A percentile compares a stretch with the other conserved stretches of the same genome.
phyloP scores from a whole-genome alignment of 1,139 yeast genomes.

The Diutina catenulata region DNA sequence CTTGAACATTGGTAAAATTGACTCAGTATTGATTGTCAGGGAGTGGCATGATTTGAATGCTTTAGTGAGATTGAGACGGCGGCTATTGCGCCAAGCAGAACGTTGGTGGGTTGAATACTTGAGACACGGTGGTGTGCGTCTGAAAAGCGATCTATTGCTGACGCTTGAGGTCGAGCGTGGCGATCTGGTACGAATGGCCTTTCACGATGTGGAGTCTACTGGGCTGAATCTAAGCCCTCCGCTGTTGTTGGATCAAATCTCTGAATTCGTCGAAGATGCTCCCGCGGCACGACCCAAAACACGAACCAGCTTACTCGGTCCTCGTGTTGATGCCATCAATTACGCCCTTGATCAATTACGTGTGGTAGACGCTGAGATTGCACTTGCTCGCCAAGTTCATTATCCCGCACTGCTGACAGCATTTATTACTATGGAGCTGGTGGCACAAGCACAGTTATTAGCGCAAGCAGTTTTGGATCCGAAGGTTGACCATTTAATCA shows the following conservation, averaged over 20 bases:
- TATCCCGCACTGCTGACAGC: constrained; percentile 37
- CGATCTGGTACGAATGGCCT: background rate
- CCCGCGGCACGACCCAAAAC: constrained; percentile 33
- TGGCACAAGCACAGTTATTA: constrained; percentile 78
- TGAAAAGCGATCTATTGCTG: constrained; percentile 19
- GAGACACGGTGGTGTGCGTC: constrained; percentile 24
- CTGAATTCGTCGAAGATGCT: background rate
- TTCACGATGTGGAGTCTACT: background rate
- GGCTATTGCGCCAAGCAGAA: constrained; percentile 48
- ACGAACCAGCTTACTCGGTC: constrained; percentile 40
- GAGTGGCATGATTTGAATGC: constrained; percentile 71
- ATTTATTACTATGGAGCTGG: constrained; percentile 73
- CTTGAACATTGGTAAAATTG: constrained; percentile 70
- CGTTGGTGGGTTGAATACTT: constrained; percentile 68
- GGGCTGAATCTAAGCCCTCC: background rate
- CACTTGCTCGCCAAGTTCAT: background rate
- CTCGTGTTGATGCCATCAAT: constrained; percentile 53
- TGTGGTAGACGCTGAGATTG: constrained; percentile 40
- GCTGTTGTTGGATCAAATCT: constrained; percentile 1
- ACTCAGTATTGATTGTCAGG: constrained; percentile 64
- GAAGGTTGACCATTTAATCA: constrained; percentile 58
- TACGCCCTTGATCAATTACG: constrained; percentile 45
- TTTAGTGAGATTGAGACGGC: constrained; percentile 48
- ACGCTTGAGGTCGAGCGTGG: constrained; percentile 1
- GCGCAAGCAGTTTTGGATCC: constrained; percentile 78